Percentiles rank a stretch among this genome's conserved stretches.
Evolutionary conservation across 768 basidiomycete species (phyloP).

Genomic region (Phanerodontia chrysosporium): DNA sequence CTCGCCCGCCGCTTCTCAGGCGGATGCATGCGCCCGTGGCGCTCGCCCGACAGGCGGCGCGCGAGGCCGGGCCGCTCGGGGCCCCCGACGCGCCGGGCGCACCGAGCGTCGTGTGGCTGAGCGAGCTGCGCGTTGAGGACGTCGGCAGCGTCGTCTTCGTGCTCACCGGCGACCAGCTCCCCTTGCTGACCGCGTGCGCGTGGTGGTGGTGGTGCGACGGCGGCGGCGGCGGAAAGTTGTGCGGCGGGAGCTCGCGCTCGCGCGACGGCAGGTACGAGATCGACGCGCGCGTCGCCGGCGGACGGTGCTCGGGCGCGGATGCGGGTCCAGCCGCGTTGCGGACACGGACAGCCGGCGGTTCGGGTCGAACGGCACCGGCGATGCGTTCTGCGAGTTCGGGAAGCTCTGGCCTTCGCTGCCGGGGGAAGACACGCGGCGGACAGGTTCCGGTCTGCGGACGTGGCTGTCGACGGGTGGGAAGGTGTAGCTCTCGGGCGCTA

Average conservation of each 20-base stretch:
- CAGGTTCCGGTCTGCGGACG: conserved; percentile 17
- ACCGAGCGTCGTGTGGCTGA: conserved; percentile 1
- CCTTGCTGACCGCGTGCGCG: conserved; percentile 4
- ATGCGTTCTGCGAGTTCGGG: conserved; percentile 37
- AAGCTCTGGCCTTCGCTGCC: conserved; percentile 35
- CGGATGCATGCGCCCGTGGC: background rate
- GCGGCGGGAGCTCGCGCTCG: conserved; percentile 4
- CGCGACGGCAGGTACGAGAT: conserved; percentile 1
- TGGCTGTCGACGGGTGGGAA: conserved; percentile 18
- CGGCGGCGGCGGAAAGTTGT: conserved; percentile 3
- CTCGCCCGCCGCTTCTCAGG: conserved; percentile 7
- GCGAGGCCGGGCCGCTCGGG: conserved; percentile 12
- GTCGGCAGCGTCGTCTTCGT: conserved; percentile 10
- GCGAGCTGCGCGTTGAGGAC: conserved; percentile 9
- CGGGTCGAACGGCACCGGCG: conserved; percentile 48
- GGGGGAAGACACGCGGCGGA: conserved; percentile 27
- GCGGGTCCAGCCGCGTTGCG: conserved; percentile 45
- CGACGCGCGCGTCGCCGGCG: background rate
- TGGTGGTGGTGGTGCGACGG: conserved; percentile 3
- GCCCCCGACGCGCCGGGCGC: background rate
- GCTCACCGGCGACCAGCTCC: conserved; percentile 10
- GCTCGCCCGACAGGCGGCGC: conserved; percentile 1
- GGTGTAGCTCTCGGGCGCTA: conserved; percentile 16
- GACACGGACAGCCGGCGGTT: conserved; percentile 45
- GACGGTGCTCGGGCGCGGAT: conserved; percentile 12